Evolutionary conservation across 129 eudicot genomes (phyloP), one percentile per base, ranked within the genome.

Genomic region (Tanacetum coccineum): DNA sequence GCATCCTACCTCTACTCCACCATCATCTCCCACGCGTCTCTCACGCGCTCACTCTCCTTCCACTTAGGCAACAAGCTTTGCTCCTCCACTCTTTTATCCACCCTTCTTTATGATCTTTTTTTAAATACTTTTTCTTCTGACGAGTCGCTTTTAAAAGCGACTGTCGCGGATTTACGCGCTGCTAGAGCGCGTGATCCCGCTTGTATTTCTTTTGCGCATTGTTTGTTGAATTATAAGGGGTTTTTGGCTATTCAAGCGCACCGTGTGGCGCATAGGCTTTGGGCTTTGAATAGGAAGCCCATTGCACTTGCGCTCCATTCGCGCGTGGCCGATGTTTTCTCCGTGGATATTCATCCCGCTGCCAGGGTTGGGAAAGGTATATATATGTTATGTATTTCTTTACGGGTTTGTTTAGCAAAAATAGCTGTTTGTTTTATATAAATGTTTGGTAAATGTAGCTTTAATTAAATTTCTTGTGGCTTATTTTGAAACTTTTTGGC

Each of bases 311-410:
- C 88, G 30, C 32, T 86, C 15, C 88, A 86, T 25, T 77, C 88
- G 21, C 72, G 93, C 2, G 58, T 86, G 2, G 74, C 93, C 22
- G 88, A 86, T 57, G 91, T 85, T 6, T 85, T 85, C 55, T 67
- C 85, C 0, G 92, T 85, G 3, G 87, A 85, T 45, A 82, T 85
- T 13, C 85, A 85, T 68, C 92, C 92, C 0, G 92, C 85, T 20
- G 96, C 93, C 2, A 83, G 56, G 75, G 77, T 89, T 2, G 96
- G 94, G 51, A 77, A 74, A 19, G 96, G 96, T 17, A 71, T 88
- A 4, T 56, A 3, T n/a, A n/a, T n/a, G n/a, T 47, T n/a, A 22
- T 22, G 25, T 22, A 22, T 22, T 22, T 22, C 25, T 2, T 22
- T 22, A 22, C 25, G 25, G 1, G 25, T 22, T 0, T 22, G 25